Evolutionary conservation across 2,329 filamentous ascomycete species (phyloP), one percentile per base, ranked within the genome.

Genomic region (Colletotrichum siamense): DNA sequence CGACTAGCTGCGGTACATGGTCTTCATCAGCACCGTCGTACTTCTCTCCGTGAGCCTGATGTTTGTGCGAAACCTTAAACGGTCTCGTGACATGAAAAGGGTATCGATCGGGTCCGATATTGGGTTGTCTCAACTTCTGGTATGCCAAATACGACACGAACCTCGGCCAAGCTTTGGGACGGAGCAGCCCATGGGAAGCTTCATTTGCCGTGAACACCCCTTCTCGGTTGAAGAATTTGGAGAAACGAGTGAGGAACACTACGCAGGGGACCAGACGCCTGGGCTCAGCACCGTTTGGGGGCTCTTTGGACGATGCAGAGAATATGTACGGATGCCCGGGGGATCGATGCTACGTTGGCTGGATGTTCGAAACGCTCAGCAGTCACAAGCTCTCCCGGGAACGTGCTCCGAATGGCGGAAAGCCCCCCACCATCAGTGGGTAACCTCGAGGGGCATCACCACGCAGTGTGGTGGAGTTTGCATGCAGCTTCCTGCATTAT

Each of bases 361-460:
- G 64, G 34, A 74, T 52, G n/a, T 64, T 76, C 64, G 70, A 74
- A 74, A 76, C 70, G 36, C 34, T 16, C 64, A 69, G 57, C 61
- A 52, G 64, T 73, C 59, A 69, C 64, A 66, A 65, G 26, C 59
- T 55, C 57, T 59, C 30, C 63, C 30, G 65, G 44, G 61, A 32
- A 73, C 34, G 32, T 64, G 55, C 66, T 69, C 65, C 64, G 34
- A 69, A 44, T 36, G 71, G n/a, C 13, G 55, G 67, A 36, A 49
- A 22, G n/a, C 44, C 28, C 32, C 72, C 64, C 57, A 64, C 64
- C 57, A 55, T 49, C 28, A 61, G 22, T 36, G 65, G 64, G 61
- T 32, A 65, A 61, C 64, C 34, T 69, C 28, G 28, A 62, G 24
- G 26, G 28, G 69, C 63, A 26, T 49, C 69, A 62, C 34, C 22